Base-by-base conservation (phyloP, 1,284 basidiomycete species). In the Rhodotorula sp. region DNA sequence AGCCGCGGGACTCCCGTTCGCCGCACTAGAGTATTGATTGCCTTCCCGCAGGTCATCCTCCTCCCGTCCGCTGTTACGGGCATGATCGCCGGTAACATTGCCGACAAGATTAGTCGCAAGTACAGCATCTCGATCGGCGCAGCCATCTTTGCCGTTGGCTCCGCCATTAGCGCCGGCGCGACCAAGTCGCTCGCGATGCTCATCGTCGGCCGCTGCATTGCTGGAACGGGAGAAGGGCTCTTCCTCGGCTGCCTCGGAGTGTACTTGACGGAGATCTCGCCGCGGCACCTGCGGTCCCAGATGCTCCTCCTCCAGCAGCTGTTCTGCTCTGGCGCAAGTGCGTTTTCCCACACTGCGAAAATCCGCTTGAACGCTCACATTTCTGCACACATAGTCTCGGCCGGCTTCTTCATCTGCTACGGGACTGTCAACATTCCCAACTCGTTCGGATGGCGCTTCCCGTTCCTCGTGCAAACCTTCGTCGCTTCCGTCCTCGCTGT, bases 371-470 rank as follows among this genome's bases (percentile, higher is more conserved):
- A 25, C 53, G 61, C 55, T 73, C 68, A 29, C 76, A 73, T 2
- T n/a, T 21, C 7, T 8, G 50, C 71, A 37, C 79, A 78, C 10
- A 80, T 78, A 10, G 54, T 77, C 32, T 78, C 80, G 1, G 77
- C 69, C 25, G 86, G 85, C 1, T 87, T 85, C 74, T 87, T 87
- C 73, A 81, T 85, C 37, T 84, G 84, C 69, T 87, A 85, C 57
- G 84, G 82, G 3, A 83, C 83, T 12, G 83, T 84, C 37, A 81
- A 80, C 56, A 69, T 84, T 32, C 64, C 75, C 2, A 80, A 76
- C 41, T 83, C 82, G 48, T 74, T 87, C 32, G 83, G 85, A 13
- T 87, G 85, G 85, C 82, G 86, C 6, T 77, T 83, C 22, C 85
- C 86, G 0, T 84, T 86, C 69, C 82, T 83, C 32, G 67, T 85